Conservation (phyloP, 441 rosid species). For the Populus hybrid region DNA sequence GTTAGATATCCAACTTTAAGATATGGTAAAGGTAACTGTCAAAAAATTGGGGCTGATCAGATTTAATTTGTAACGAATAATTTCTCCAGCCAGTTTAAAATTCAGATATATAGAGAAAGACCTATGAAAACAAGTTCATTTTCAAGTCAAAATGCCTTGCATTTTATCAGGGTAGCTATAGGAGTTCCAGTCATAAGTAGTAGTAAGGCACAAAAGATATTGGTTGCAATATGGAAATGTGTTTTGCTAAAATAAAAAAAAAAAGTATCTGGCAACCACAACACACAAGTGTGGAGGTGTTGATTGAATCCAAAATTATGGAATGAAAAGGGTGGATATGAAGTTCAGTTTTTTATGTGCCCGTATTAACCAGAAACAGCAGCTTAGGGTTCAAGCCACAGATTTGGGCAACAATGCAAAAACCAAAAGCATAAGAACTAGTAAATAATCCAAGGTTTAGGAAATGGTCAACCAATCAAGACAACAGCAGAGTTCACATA, state of each 20-base stretch:
- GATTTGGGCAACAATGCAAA: background rate
- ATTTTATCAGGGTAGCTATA: background rate
- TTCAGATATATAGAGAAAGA: background rate
- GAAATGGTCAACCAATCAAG: background rate
- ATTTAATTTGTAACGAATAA: slow-evolving; percentile 1
- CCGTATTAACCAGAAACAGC: background rate
- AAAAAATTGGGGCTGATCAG: slow-evolving; percentile 26
- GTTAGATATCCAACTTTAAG: slow-evolving; percentile 84
- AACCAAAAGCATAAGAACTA: background rate
- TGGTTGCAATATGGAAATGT: background rate
- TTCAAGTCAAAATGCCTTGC: background rate
- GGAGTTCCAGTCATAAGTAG: background rate
- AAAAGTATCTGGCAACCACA: background rate
- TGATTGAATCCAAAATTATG: background rate
- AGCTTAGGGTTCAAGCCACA: background rate
- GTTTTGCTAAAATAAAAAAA: background rate
- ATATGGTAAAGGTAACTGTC: slow-evolving; percentile 87
- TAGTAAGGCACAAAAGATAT: background rate
- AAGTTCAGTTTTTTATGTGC: background rate
- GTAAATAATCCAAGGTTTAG: background rate
- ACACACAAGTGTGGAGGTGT: background rate
- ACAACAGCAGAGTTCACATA: background rate
- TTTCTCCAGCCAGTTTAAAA: background rate
- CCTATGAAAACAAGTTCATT: background rate
- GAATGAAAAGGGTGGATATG: background rate